Percentiles rank a stretch among this genome's conserved stretches.
Evolutionary conservation across 73 alveolate genomes (phyloP).

Genomic region (Paraurostyla sp.): DNA sequence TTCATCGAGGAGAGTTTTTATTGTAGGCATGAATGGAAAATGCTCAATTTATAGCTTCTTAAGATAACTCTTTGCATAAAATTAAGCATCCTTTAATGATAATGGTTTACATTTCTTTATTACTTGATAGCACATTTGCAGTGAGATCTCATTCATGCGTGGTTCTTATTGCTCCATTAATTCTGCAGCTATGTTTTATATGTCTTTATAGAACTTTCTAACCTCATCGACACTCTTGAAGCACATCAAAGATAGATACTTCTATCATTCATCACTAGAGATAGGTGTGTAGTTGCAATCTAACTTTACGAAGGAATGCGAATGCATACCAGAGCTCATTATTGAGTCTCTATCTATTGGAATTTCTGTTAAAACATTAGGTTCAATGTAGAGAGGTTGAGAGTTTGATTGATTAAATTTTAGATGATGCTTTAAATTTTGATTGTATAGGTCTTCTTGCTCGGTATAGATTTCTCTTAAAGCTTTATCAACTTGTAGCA

Average conservation of each 20-base stretch:
- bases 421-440: no score
- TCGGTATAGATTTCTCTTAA: no score
- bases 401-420: no score
- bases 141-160: background rate
- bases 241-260: background rate
- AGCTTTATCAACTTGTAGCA: no score
- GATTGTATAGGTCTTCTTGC: no score
- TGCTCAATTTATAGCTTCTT: background rate
- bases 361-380: no score
- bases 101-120: constrained; percentile 33
- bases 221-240: constrained; percentile 18
- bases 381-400: no score
- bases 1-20: background rate
- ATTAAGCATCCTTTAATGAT: background rate
- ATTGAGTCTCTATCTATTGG: background rate
- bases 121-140: background rate
- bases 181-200: background rate
- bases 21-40: background rate
- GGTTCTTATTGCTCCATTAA: background rate
- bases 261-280: background rate
- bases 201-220: background rate
- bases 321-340: background rate
- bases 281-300: constrained; percentile 5
- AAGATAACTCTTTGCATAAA: background rate
- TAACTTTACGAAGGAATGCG: constrained; percentile 22